Base-by-base conservation (phyloP, 768 basidiomycete genomes). In the Tricholoma saponaceum region DNA sequence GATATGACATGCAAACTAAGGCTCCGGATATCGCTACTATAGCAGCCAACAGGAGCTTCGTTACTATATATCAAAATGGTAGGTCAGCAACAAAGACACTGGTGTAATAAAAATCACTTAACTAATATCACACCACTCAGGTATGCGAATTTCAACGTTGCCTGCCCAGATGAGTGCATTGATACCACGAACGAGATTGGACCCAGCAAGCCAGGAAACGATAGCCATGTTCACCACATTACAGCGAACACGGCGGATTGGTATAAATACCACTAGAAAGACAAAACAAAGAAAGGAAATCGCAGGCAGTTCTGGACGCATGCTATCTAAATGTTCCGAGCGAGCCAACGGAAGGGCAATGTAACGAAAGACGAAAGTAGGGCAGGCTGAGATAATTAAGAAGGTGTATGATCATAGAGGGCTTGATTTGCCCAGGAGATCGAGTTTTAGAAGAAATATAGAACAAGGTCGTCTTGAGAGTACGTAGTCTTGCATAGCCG, bases 71-170 rank as follows among this genome's bases (percentile, higher is more conserved):
- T 5, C 13, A n/a, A n/a, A 49, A 52, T 53, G 57, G 10, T 57
- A 18, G 20, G 14, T 59, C 13, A 46, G 44, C n/a, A 56, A 44
- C 55, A 41, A 30, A n/a, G 20, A 33, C 35, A 3, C 43, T 22
- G 9, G 12, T 3, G 50, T n/a, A n/a, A 28, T 16, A 10, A 54
- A 12, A 22, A 37, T 52, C 52, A 8, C 67, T 83, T 59, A 54
- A 90, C 88, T 73, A 37, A 94, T 84, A 65, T 94, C 91, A 66
- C 91, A 93, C 89, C 89, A 94, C 7, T 82, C 76, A 0, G 82
- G 76, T 14, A 72, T 74, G 47, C 62, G 68, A 28, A 82, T 67
- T 20, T 74, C 66, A 4, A 73, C 67, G 62, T 80, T 84, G n/a
- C 72, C 79, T 43, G 74, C 70, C 89, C 88, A 94, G 4, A 86